Evolutionary conservation across 2,329 filamentous ascomycete species (phyloP).

Genomic region (Colletotrichum abscissum): DNA sequence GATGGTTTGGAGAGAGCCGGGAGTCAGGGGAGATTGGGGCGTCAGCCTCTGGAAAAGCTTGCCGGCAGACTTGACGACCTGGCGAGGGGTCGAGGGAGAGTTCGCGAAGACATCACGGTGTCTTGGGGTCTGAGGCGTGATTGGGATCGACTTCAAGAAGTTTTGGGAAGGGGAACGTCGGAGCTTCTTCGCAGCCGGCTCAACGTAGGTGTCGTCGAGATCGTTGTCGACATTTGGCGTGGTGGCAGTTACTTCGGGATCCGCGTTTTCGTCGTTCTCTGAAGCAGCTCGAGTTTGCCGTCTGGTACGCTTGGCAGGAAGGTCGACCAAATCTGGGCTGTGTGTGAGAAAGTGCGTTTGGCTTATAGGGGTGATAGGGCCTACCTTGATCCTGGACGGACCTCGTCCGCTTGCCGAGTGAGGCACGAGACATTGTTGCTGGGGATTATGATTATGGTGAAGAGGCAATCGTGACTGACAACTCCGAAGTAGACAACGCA

Average conservation of each 20-base stretch:
- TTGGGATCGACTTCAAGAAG: conserved; percentile 57
- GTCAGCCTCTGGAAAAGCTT: conserved; percentile 83
- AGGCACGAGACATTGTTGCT: conserved; percentile 37
- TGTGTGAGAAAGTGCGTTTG: conserved; percentile 12
- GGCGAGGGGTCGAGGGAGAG: conserved; percentile 82
- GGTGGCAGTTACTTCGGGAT: conserved; percentile 53
- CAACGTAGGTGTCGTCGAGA: conserved; percentile 46
- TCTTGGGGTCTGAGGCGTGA: conserved; percentile 79
- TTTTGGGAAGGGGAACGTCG: conserved; percentile 44
- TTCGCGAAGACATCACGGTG: conserved; percentile 82
- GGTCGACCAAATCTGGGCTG: conserved; percentile 35
- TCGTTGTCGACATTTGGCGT: conserved; percentile 58
- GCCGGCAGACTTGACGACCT: conserved; percentile 82
- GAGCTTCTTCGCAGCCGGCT: conserved; percentile 40
- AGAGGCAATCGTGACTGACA: conserved; percentile 16
- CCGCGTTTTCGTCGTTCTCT: conserved; percentile 76
- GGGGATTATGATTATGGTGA: background rate
- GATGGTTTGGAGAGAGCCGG: conserved; percentile 76
- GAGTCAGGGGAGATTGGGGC: conserved; percentile 79
- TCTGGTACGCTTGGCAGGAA: conserved; percentile 59
- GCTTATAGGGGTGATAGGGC: background rate
- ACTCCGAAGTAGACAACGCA: background rate
- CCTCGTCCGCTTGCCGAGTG: conserved; percentile 41
- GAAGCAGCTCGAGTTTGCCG: conserved; percentile 53
- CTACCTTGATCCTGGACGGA: conserved; percentile 37